Base-by-base conservation (phyloP, 768 basidiomycete genomes). In the Mycena sanguinolenta region DNA sequence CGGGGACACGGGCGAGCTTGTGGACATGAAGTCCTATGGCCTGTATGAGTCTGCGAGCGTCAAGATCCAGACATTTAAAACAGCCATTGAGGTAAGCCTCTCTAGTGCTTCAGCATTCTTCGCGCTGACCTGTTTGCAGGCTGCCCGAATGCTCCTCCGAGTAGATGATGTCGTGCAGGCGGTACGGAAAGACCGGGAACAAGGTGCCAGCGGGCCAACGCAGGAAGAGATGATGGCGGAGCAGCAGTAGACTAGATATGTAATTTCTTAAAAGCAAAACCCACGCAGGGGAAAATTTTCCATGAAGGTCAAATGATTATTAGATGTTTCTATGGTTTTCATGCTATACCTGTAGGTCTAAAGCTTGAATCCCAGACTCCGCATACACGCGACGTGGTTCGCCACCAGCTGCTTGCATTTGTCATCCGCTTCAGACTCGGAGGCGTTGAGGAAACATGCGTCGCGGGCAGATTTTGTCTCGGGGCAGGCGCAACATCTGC, bases 21-120 rank as follows among this genome's bases (percentile, higher is more conserved):
- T 94, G 49, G 95, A 98, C 79, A 98, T 98, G 97, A 96, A 95
- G 79, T 82, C 84, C 54, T 98, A 98, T 79, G 96, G 96, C 1
- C 83, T 99, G 69, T 95, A 95, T 74, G 98, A 99, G 83, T 95
- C 94, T 39, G 96, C 97, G 6, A 96, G 95, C 73, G 97, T 99
- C 78, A 99, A 99, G 93, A 92, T 97, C 39, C 97, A 99, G 86
- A 98, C 92, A 12, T 84, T 97, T 77, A 98, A 99, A 88, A 99
- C 97, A 10, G 97, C 98, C 21, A 92, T 99, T 75, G 96, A 99
- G 89, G 92, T 91, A 55, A 30, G 73, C 39, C 42, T 52, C 55
- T 61, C 16, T 34, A 28, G 39, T 21, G 49, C 28, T 46, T 58
- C 44, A 62, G 58, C 71, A 28, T 58, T 42, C 25, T 12, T 38